These are phyloP conservation scores for Cantharellus anzutake DNA, from an alignment of 768 basidiomycete genomes.

Conservation along the genomic window DNA sequence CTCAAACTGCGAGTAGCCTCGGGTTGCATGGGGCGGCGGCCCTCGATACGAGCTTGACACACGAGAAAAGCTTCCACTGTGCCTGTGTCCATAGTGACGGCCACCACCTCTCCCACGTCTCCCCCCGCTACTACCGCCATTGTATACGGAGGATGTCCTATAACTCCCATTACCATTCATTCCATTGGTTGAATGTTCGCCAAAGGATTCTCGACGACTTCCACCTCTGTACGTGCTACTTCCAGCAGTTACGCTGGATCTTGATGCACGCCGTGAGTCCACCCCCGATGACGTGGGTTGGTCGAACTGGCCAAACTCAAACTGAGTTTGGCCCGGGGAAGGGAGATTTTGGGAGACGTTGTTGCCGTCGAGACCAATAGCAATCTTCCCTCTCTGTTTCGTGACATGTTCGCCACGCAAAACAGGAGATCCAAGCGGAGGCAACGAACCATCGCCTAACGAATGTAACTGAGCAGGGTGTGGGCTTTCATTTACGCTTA, in stretches of 20 bases:
- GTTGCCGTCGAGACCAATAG: neutral
- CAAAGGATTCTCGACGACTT: neutral
- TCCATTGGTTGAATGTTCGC: neutral
- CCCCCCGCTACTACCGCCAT: slow-evolving; percentile 4
- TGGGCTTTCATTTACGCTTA: neutral
- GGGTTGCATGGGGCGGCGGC: neutral
- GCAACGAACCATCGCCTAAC: neutral
- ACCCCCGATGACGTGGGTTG: neutral
- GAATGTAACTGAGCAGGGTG: neutral
- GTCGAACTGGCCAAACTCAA: neutral
- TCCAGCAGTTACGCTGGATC: too few relatives aligned
- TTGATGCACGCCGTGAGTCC: neutral
- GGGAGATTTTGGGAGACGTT: too few relatives aligned
- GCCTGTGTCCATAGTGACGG: neutral
- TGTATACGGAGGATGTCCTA: neutral
- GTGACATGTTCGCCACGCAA: neutral
- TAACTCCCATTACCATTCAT: neutral
- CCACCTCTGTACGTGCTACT: neutral
- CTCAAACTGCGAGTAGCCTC: neutral
- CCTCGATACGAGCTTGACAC: neutral
- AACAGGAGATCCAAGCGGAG: neutral
- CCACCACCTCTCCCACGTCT: neutral
- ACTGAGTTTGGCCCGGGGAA: too few relatives aligned
- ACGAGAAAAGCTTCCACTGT: neutral
- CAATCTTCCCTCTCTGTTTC: neutral